Base-by-base conservation (phyloP, 2,329 filamentous ascomycete species). In the Paracoccidioides brasiliensis region DNA sequence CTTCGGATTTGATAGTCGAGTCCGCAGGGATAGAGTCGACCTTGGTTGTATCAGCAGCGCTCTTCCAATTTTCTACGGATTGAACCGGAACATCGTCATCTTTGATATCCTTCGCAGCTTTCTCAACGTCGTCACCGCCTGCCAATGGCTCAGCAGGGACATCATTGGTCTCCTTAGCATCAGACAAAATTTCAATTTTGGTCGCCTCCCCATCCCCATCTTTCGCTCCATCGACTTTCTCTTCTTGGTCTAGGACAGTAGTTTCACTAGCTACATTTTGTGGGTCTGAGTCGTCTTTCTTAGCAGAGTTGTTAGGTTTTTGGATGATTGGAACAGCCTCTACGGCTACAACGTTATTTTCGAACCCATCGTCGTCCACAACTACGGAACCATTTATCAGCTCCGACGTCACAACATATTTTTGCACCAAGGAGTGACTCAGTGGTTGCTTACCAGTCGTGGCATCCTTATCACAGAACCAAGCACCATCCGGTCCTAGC, bases 381-480 rank as follows among this genome's bases (percentile, higher is more conserved):
- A 54, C 64, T 67, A 54, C 46, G 43, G 37, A 22, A 45, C 33
- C 33, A 33, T 7, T 15, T 9, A 54, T 54, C 15, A 52, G 44
- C 53, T 54, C 22, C 22, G 48, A 53, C 28, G 15, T 32, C 40
- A 42, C 12, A 30, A 15, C 22, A 2, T 45, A 37, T 30, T n/a
- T 45, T 15, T 32, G n/a, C 28, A 28, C 14, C 9, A 30, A 37
- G 3, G 4, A 42, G 30, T 35, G 6, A 10, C 41, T 15, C 22
- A 15, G 8, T 49, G 14, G 28, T 30, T 45, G 43, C 64, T 42
- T 63, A 68, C 66, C 60, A 53, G 58, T 61, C 52, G 64, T 63
- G 5, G 60, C 52, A n/a, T 59, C 55, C 37, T 66, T 58, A 57
- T 66, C 60, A 54, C 61, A 60, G 53, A 67, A 63, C 65, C 64